Base-by-base conservation (phyloP, 2,329 filamentous ascomycete genomes). In the Celoporthe dispersa region DNA sequence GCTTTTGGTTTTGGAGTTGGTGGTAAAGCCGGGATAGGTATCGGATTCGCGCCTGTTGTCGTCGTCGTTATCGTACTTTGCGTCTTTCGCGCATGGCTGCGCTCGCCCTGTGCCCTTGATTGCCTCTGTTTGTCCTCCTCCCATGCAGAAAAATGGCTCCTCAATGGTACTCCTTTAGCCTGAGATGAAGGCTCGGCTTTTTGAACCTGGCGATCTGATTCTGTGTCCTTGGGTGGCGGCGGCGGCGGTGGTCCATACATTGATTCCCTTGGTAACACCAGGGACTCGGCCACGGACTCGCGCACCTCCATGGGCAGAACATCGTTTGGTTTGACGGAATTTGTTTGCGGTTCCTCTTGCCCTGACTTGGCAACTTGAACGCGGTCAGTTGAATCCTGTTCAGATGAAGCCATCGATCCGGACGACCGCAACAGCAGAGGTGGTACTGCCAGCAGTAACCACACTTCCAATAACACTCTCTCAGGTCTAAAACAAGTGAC, bases 201-300 rank as follows among this genome's bases (percentile, higher is more conserved):
- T 2, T 37, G 12, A 31, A 60, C 44, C n/a, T 37, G 48, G 19
- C 41, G 59, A 65, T 64, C 48, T 22, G 66, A 62, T 14, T 61
- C 64, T 16, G 51, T 70, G 65, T 70, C 68, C 8, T 70, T 70
- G 12, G 59, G 48, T 8, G 68, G 68, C 9, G 66, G 59, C 25
- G 68, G 68, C 14, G 68, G 68, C 28, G 68, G 68, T n/a, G 68
- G 68, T n/a, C 64, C 64, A 64, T 51, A 67, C 6, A 53, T 16
- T 33, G 68, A 70, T 33, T 70, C 68, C n/a, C 68, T 53, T 25
- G 68, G 64, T 25, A 68, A 14, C 48, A 68, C 60, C 35, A 55
- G n/a, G 12, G 68, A 67, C 51, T 70, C 65, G 35, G 68, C 51
- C 31, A 64, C 19, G 33, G 64, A 70, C 37, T 53, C 59, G 39